Conservation (phyloP, 2,329 filamentous ascomycete genomes). For the Ophiosphaerella herpotricha region DNA sequence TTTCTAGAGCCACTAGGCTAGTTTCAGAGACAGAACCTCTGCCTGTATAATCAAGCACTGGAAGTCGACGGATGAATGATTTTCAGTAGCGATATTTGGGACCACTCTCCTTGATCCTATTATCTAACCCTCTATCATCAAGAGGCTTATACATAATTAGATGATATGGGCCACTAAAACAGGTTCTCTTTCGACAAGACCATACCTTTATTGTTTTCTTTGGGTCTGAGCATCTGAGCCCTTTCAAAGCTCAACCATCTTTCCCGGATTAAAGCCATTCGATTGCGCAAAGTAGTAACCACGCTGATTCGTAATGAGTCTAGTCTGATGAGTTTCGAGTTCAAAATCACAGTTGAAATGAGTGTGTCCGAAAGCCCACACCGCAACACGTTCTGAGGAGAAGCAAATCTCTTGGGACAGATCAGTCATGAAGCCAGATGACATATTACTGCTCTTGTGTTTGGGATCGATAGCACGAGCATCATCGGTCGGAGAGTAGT, state of each 20-base stretch:
- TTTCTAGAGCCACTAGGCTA: too few relatives aligned
- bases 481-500: slow-evolving; percentile 50
- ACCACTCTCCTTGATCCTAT: background rate
- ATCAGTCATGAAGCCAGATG: slow-evolving; percentile 50
- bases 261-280: background rate
- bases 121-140: too few relatives aligned
- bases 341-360: slow-evolving; percentile 52
- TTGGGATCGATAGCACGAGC: slow-evolving; percentile 41
- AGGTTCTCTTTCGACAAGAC: too few relatives aligned
- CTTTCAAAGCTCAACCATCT: background rate
- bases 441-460: slow-evolving; percentile 27
- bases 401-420: slow-evolving; percentile 45
- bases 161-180: too few relatives aligned
- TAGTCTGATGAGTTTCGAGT: slow-evolving; percentile 9
- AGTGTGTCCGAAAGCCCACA: slow-evolving; percentile 58
- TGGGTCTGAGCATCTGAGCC: too few relatives aligned
- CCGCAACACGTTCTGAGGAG: slow-evolving; percentile 36
- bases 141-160: too few relatives aligned
- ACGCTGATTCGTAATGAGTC: slow-evolving; percentile 49
- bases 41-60: background rate
- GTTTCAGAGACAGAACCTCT: background rate
- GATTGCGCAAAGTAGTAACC: slow-evolving; percentile 41
- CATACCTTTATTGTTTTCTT: too few relatives aligned
- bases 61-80: too few relatives aligned
- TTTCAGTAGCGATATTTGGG: too few relatives aligned